Base-by-base conservation (phyloP, 2,329 filamentous ascomycete species). In the Neocucurbitaria cava region DNA sequence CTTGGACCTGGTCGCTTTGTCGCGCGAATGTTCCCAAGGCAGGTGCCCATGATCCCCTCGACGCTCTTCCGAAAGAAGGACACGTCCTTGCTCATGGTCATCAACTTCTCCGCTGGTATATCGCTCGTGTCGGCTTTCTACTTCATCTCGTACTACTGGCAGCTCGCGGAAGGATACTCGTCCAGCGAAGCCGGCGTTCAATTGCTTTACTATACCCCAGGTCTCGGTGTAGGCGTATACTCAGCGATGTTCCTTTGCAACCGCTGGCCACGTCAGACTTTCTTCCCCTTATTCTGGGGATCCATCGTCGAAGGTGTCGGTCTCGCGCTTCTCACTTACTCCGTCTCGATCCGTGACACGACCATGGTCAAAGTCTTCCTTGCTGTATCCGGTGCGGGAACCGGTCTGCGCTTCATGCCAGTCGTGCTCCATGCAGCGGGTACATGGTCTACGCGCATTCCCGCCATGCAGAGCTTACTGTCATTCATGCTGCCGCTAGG, bases 121-220 rank as follows among this genome's bases (percentile, higher is more conserved):
- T 80, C 75, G 0, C 71, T 80, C 59, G 82, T 81, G 68, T 77
- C 82, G 11, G 83, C 87, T 1, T 84, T 89, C 59, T 90, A 90
- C 70, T 90, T 89, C 62, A 84, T 88, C 61, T 85, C 84, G 15
- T 81, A 89, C 17, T 90, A 89, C 71, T 90, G 89, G 69, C 83
- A 84, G 1, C 74, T 88, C 15, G 87, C 89, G 0, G 76, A 85
- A 71, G 80, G 78, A 5, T 84, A 83, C 56, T 70, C 60, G 24
- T 78, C 76, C 24, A 81, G 80, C 21, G 57, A 68, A 49, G 66
- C 71, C 2, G 72, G 72, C n/a, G 49, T 70, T 66, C 81, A 87
- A 53, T 76, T 90, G 10, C 73, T 89, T 1, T 89, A 83, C 68
- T 90, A 87, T 61, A 80, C 86, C 1, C 87, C 87, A 0, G 87